Conservation (phyloP, 2,329 filamentous ascomycete genomes). For the Penicillium vulpinum region DNA sequence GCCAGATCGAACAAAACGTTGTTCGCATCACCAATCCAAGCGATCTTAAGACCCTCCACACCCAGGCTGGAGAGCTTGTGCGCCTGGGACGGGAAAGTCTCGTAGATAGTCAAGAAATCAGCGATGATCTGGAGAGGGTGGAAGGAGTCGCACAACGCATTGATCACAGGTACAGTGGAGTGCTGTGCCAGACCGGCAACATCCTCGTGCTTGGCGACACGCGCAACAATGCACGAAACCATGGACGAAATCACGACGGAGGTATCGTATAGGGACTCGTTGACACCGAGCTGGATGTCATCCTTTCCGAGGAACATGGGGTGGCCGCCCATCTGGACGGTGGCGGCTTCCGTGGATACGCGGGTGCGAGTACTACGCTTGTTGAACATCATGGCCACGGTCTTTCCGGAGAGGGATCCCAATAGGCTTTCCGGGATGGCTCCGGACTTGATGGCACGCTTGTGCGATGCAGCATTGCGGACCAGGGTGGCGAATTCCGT, state of each 20-base stretch:
- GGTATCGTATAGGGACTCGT: conserved; percentile 93
- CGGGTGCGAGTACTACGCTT: conserved; percentile 93
- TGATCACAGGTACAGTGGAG: conserved; percentile 79
- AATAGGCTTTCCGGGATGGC: conserved; percentile 60
- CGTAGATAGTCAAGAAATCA: conserved; percentile 87
- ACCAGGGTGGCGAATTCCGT: conserved; percentile 79
- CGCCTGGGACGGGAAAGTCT: conserved; percentile 63
- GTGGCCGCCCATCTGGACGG: conserved; percentile 84
- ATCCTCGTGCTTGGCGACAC: conserved; percentile 75
- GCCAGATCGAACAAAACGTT: conserved; percentile 95
- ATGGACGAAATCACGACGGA: conserved; percentile 91
- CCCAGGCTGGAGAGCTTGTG: conserved; percentile 56
- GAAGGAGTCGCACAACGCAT: conserved; percentile 84
- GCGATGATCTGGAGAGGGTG: conserved; percentile 94
- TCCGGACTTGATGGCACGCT: conserved; percentile 72
- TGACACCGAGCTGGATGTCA: conserved; percentile 92
- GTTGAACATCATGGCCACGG: conserved; percentile 93
- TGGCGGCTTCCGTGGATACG: conserved; percentile 88
- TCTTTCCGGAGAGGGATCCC: conserved; percentile 68
- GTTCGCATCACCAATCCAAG: conserved; percentile 96
- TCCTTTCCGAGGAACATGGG: conserved; percentile 96
- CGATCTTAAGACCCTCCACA: conserved; percentile 81
- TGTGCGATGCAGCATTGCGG: conserved; percentile 75
- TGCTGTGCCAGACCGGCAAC: conserved; percentile 68
- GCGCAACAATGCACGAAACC: conserved; percentile 79